Conservation (phyloP, 1,139 yeast genomes). For the Diutina sp. region DNA sequence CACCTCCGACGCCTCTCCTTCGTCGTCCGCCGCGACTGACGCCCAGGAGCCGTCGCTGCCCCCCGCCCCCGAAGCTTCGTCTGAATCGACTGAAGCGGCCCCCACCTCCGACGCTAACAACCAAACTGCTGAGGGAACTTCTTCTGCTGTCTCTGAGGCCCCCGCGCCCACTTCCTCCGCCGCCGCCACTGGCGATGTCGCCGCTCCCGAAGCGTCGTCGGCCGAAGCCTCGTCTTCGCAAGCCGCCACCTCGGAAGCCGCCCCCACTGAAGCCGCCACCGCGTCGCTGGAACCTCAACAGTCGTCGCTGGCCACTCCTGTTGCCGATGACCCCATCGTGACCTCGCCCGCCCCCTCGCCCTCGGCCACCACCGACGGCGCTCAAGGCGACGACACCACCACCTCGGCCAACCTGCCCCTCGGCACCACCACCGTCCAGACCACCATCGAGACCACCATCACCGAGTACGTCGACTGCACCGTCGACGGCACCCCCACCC, state of each 20-base stretch:
- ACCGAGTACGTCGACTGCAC: slow-evolving; percentile 2
- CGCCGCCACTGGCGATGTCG: background rate
- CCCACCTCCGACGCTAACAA: background rate
- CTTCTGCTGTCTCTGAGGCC: background rate
- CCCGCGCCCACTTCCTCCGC: background rate
- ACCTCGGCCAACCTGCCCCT: background rate
- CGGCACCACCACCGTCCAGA: background rate
- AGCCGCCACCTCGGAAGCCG: too few species aligned
- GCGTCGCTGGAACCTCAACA: background rate
- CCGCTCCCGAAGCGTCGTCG: background rate
- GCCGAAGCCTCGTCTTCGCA: too few species aligned
- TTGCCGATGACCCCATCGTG: background rate
- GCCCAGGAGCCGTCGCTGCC: background rate
- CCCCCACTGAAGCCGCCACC: background rate
- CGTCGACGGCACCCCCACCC: background rate
- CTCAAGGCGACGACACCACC: background rate
- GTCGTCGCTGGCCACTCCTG: background rate
- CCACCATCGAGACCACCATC: slow-evolving; percentile 1
- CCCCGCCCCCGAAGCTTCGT: background rate
- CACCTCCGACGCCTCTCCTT: background rate
- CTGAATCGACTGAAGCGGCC: background rate
- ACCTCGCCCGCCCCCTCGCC: background rate
- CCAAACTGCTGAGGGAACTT: background rate
- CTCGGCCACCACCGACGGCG: background rate
- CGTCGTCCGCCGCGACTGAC: background rate